Conservation (phyloP, 768 basidiomycete genomes). For the Imleria badia region DNA sequence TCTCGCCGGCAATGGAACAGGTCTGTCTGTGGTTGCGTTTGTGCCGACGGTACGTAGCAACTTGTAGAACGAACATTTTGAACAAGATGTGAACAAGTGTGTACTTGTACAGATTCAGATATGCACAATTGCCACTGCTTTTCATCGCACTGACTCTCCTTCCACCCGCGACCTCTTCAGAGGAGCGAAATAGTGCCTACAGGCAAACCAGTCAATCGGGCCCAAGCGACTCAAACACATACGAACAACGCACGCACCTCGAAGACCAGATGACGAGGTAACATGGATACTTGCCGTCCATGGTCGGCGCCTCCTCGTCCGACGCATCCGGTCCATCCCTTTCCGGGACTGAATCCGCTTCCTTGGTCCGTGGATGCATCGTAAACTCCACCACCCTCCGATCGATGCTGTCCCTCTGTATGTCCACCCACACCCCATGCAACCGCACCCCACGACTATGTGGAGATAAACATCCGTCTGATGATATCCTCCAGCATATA, state of each 20-base stretch:
- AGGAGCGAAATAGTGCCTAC: too few relatives aligned
- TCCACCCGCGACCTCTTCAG: too few relatives aligned
- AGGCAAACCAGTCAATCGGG: conserved; percentile 36
- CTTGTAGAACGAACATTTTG: too few relatives aligned
- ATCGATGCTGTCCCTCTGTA: conserved; percentile 13
- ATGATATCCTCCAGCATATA: background rate
- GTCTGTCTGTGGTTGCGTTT: too few relatives aligned
- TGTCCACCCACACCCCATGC: conserved; percentile 27
- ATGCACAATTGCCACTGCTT: too few relatives aligned
- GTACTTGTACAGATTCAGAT: too few relatives aligned
- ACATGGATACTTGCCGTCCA: conserved; percentile 16
- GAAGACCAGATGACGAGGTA: conserved; percentile 29
- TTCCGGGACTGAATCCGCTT: background rate
- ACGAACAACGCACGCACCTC: conserved; percentile 19
- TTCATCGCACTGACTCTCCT: too few relatives aligned
- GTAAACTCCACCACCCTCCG: conserved; percentile 27
- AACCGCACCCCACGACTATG: conserved; percentile 22
- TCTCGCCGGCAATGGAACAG: too few relatives aligned
- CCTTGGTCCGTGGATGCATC: conserved; percentile 4
- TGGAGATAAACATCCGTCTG: conserved; percentile 10
- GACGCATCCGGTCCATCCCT: background rate
- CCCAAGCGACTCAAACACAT: background rate
- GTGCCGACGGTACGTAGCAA: too few relatives aligned
- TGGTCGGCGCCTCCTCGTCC: background rate
- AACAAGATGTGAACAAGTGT: too few relatives aligned